Percentiles rank a stretch among this genome's conserved stretches.
Conservation (phyloP, 2,329 filamentous ascomycete species). For the Ceratocystis colombiana region DNA sequence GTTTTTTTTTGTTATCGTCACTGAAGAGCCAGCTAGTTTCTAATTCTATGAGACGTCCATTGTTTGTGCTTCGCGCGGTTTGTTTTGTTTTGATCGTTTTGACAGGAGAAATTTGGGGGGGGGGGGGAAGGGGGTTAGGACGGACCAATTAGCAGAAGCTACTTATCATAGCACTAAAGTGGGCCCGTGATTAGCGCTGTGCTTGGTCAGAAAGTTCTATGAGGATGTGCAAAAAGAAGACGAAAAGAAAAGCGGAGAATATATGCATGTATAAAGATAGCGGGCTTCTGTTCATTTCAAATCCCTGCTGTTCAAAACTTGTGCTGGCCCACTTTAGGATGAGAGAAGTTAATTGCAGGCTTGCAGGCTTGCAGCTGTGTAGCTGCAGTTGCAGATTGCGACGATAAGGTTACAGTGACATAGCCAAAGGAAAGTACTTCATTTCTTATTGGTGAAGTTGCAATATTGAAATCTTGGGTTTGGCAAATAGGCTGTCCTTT, state of each 20-base stretch:
- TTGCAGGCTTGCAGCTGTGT: neutral
- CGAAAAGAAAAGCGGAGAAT: neutral
- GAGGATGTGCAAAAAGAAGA: constrained; percentile 9
- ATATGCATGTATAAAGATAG: neutral
- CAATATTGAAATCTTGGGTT: neutral
- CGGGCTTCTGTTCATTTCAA: constrained; percentile 3
- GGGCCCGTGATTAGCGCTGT: neutral
- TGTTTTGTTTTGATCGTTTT: constrained; percentile 2
- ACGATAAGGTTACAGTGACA: neutral
- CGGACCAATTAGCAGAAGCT: neutral
- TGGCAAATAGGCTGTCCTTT: neutral
- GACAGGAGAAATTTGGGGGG: too few species aligned
- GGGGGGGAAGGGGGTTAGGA: neutral
- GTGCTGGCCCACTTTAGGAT: neutral
- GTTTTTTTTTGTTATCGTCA: neutral
- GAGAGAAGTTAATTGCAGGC: neutral
- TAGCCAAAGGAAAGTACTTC: neutral
- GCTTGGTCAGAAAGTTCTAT: neutral
- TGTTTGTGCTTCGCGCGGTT: neutral
- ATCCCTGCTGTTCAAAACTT: neutral
- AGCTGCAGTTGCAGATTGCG: constrained; percentile 2
- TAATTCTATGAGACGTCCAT: neutral
- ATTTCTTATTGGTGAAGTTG: constrained; percentile 1
- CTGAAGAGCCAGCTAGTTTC: neutral
- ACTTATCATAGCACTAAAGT: neutral